These are phyloP conservation scores for Poronia punctata DNA, from an alignment of 495 filamentous ascomycete species.

Conservation along the genomic window DNA sequence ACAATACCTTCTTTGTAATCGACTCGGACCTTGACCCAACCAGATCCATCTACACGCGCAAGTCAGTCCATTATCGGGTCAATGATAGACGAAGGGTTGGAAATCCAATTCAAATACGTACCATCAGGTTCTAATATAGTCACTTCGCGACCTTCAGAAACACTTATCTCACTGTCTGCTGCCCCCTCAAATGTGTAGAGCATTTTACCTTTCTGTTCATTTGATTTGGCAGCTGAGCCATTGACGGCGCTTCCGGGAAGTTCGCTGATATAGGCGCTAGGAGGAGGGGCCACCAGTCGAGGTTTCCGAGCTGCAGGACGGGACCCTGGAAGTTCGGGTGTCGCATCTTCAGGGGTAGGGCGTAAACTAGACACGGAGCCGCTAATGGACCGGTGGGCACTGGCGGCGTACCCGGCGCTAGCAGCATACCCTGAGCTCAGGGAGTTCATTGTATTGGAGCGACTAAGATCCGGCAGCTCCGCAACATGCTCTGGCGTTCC, in stretches of 20 bases:
- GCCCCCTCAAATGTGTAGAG: constrained; percentile 75
- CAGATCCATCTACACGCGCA: constrained; percentile 63
- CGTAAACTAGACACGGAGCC: constrained; percentile 37
- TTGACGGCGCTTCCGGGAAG: constrained; percentile 44
- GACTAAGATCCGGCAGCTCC: constrained; percentile 53
- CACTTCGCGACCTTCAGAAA: constrained; percentile 70
- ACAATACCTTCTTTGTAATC: constrained; percentile 73
- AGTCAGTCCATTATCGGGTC: constrained; percentile 2
- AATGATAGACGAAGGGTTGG: constrained; percentile 1
- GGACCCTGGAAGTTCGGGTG: constrained; percentile 29
- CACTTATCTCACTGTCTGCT: constrained; percentile 71
- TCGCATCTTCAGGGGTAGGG: constrained; percentile 40
- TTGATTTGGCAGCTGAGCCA: constrained; percentile 23
- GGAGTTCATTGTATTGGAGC: constrained; percentile 90
- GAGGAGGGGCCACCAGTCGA: constrained; percentile 80
- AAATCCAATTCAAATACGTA: constrained; percentile 47
- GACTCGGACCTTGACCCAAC: constrained; percentile 77
- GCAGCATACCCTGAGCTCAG: constrained; percentile 82
- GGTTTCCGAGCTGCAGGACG: constrained; percentile 46
- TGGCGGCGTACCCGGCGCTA: constrained; percentile 76
- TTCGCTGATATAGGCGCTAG: constrained; percentile 65
- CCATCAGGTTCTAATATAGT: constrained; percentile 80
- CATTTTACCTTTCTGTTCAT: constrained; percentile 76
- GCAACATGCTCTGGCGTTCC: constrained; percentile 34
- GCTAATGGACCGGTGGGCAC: constrained; percentile 66